Base-by-base conservation (phyloP, 2,329 filamentous ascomycete genomes). In the Aurifilum marmelostoma region DNA sequence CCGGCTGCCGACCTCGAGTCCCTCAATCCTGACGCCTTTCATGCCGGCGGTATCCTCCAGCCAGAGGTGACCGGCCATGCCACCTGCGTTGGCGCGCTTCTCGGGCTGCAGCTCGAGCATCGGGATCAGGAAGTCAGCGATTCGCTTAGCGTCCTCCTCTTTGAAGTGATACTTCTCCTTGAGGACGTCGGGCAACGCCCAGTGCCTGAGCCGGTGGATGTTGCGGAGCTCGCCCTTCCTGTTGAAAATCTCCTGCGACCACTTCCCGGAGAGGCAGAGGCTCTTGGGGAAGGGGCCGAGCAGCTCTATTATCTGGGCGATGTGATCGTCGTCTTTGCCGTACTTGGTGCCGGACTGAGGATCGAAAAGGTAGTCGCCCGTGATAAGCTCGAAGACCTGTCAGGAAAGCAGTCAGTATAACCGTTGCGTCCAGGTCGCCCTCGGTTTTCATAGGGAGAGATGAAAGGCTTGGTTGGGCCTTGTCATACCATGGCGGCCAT, bases 241-340 rank as follows among this genome's bases (percentile, higher is more conserved):
- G 79, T 97, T 98, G 85, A 99, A 99, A 72, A 99, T 99, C 79
- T 98, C 96, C 80, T 97, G 95, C 18, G 91, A 94, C 96, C 96
- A 98, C 81, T 97, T 97, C 65, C 96, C 96, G 1, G 92, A 91
- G 67, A 97, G 87, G 80, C 93, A 97, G 63, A 98, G 87, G 5
- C 92, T 92, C 79, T 97, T 97, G 66, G 96, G 95, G 78, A 98
- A 98, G 0, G 92, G 90, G 11, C 96, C 96, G 24, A 99, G 89
- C 6, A 99, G 87, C 80, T 99, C 96, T 78, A 99, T 98, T 75
- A 99, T 98, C 79, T 99, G 96, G 12, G 96, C 96, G 73, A 99
- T 97, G 82, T 99, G 96, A 78, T 99, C 96, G 82, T 99, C 96
- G 77, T 99, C 96, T 82, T 99, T 99, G 78, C 96, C 96, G 80